Percentiles rank a stretch among this genome's conserved stretches.
These are phyloP conservation scores for Amanita phalloides DNA, from an alignment of 768 basidiomycete genomes.

Conservation along the genomic window DNA sequence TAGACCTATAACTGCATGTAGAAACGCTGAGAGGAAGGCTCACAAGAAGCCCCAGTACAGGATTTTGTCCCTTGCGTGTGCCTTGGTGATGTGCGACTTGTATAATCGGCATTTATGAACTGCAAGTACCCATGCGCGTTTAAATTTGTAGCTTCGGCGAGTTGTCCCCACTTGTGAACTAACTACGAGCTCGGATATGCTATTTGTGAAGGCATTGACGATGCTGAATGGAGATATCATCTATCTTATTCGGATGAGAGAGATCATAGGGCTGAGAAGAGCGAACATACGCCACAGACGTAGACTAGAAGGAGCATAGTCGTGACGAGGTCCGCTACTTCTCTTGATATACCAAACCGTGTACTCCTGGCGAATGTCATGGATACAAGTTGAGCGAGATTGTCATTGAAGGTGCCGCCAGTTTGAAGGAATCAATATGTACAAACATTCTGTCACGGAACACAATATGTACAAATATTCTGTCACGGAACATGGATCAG, in stretches of 20 bases:
- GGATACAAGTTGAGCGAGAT: no score
- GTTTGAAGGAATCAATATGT: no score
- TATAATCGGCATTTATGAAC: slow-evolving; percentile 26
- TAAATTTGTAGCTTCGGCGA: slow-evolving; percentile 16
- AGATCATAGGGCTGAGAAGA: slow-evolving; percentile 8
- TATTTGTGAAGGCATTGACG: slow-evolving; percentile 33
- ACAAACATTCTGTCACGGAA: no score
- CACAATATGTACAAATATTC: no score
- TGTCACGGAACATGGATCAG: no score
- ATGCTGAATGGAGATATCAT: slow-evolving; percentile 10
- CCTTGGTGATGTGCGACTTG: slow-evolving; percentile 6
- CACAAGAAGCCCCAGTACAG: slow-evolving; percentile 20
- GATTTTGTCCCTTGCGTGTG: slow-evolving; percentile 21
- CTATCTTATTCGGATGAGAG: not conserved
- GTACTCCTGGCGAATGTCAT: slow-evolving; percentile 40
- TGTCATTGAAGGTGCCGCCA: no score
- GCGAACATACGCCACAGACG: slow-evolving; percentile 14
- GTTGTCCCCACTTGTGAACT: not conserved
- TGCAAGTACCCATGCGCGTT: slow-evolving; percentile 20
- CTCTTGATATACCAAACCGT: slow-evolving; percentile 28
- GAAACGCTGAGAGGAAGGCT: slow-evolving; percentile 9
- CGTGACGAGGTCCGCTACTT: slow-evolving; percentile 39
- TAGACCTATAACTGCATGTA: slow-evolving; percentile 10
- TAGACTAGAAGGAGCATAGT: slow-evolving; percentile 42
- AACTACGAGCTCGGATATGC: not conserved